Conservation (phyloP, 2,329 filamentous ascomycete genomes). For the Ophiocordyceps camponoti-leonardi region DNA sequence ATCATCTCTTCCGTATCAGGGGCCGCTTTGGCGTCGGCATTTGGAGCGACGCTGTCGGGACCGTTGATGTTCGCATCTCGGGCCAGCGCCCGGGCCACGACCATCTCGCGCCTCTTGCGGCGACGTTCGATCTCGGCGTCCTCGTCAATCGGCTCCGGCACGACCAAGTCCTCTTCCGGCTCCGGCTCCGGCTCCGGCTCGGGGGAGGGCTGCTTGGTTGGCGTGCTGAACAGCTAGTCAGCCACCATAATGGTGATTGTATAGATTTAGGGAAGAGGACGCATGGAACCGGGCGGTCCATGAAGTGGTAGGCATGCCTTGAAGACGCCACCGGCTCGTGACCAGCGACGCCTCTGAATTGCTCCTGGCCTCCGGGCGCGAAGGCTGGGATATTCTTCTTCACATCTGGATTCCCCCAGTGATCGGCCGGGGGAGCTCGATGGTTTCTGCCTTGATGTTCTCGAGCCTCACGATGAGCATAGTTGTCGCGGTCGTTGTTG, state of each 20-base stretch:
- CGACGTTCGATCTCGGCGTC: conserved; percentile 72
- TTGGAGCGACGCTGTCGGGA: background rate
- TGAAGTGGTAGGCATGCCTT: background rate
- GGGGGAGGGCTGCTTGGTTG: conserved; percentile 12
- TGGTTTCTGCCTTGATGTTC: background rate
- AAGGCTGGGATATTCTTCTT: background rate
- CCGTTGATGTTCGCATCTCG: background rate
- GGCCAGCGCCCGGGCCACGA: conserved; percentile 54
- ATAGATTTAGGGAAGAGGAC: background rate
- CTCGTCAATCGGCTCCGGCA: conserved; percentile 53
- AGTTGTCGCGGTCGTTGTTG: conserved; percentile 13
- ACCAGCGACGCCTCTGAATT: conserved; percentile 6
- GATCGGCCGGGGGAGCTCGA: background rate
- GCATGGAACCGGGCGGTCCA: background rate
- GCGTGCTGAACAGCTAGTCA: conserved; percentile 1
- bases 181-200: conserved; percentile 27
- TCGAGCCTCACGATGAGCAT: background rate
- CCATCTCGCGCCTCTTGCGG: conserved; percentile 67
- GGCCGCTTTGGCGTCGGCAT: background rate
- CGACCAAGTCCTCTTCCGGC: too few species aligned
- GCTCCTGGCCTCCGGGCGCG: background rate
- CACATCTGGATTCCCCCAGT: too few species aligned
- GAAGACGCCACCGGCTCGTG: background rate
- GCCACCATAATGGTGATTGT: background rate
- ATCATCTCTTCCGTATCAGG: too few species aligned